Conservation (phyloP, 352 stramenopile species). For the Plasmopara halstedii region DNA sequence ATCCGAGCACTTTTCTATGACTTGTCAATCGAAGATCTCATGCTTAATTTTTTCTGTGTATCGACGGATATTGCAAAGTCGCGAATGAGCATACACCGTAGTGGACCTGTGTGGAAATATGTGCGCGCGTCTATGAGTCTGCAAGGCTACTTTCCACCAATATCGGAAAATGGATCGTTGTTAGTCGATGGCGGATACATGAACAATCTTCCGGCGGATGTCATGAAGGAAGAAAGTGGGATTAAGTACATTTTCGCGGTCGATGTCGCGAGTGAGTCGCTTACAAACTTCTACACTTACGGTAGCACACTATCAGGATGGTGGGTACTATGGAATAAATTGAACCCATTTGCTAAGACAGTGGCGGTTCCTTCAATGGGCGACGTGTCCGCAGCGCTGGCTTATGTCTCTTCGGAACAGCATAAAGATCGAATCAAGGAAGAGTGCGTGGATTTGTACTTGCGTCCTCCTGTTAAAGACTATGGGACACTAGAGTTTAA, state of each 20-base stretch:
- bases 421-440: slow-evolving; percentile 82
- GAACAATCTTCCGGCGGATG: slow-evolving; percentile 90
- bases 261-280: slow-evolving; percentile 79
- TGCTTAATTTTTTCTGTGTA: slow-evolving; percentile 91
- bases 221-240: slow-evolving; percentile 86
- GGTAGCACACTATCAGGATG: slow-evolving; percentile 75
- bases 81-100: slow-evolving; percentile 80
- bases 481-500: slow-evolving; percentile 90
- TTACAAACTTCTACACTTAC: slow-evolving; percentile 74
- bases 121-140: slow-evolving; percentile 90
- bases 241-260: slow-evolving; percentile 88
- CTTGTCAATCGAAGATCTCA: slow-evolving; percentile 82
- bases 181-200: slow-evolving; percentile 90
- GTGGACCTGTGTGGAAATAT: slow-evolving; percentile 85
- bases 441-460: slow-evolving; percentile 82
- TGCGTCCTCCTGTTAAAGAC: slow-evolving; percentile 83
- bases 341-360: slow-evolving; percentile 85
- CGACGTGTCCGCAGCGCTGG: slow-evolving; percentile 82
- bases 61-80: slow-evolving; percentile 89
- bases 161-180: slow-evolving; percentile 82
- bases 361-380: slow-evolving; percentile 89
- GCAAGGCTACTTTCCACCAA: slow-evolving; percentile 86
- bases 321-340: slow-evolving; percentile 88
- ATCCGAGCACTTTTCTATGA: slow-evolving; percentile 71
- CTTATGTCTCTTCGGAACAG: slow-evolving; percentile 87